phyloP scores from a whole-genome alignment of 495 filamentous ascomycete species.

The Tuber aestivum region DNA sequence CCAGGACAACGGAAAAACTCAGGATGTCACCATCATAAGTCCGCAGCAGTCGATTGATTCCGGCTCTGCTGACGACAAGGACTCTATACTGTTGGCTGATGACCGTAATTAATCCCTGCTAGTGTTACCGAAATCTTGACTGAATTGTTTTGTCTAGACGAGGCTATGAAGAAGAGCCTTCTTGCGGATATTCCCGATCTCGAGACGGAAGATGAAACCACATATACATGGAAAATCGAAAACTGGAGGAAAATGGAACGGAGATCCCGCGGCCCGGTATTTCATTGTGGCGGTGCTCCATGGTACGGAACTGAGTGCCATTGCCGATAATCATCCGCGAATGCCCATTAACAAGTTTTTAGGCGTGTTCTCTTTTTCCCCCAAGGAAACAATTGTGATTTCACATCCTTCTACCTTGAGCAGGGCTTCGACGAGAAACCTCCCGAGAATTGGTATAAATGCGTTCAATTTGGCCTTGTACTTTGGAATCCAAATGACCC shows the following conservation, averaged over 20 bases:
- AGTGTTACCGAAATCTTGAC: background rate
- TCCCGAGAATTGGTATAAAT: conserved; percentile 89
- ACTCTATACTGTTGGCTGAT: conserved; percentile 38
- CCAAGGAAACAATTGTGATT: conserved; percentile 84
- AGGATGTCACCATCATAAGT: conserved; percentile 78
- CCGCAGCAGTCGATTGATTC: conserved; percentile 55
- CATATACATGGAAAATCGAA: conserved; percentile 79
- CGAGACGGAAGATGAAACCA: conserved; percentile 61
- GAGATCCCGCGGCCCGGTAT: conserved; percentile 80
- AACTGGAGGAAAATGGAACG: conserved; percentile 66
- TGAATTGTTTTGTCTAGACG: conserved; percentile 49
- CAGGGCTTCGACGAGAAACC: conserved; percentile 67
- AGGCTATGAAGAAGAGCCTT: conserved; percentile 74
- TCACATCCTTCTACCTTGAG: conserved; percentile 91
- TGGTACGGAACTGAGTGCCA: conserved; percentile 57
- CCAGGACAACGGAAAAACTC: conserved; percentile 62
- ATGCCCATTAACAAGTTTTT: conserved; percentile 16
- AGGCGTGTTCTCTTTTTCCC: conserved; percentile 96
- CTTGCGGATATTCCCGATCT: conserved; percentile 68
- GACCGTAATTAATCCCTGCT: conserved; percentile 34
- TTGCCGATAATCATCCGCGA: background rate
- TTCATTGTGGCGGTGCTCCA: conserved; percentile 78
- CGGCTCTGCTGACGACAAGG: conserved; percentile 50
- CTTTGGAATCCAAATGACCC: conserved; percentile 91
- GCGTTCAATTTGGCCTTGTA: conserved; percentile 90